These are phyloP conservation scores for Phyllosticta capitalensis DNA, from an alignment of 2,329 filamentous ascomycete species.

Conservation along the genomic window DNA sequence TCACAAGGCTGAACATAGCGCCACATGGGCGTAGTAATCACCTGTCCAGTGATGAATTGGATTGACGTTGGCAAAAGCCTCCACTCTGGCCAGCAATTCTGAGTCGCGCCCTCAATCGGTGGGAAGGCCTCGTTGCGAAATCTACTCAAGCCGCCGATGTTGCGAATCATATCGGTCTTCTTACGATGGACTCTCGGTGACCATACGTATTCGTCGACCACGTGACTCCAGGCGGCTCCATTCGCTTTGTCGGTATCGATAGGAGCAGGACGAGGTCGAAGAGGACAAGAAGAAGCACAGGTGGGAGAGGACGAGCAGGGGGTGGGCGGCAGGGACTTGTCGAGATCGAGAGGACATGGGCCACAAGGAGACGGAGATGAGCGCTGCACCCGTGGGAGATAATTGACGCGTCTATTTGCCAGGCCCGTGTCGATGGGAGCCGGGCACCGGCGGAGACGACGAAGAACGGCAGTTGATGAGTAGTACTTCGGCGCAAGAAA, in stretches of 20 bases:
- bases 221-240: not conserved
- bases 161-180: not conserved
- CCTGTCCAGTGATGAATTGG: not conserved
- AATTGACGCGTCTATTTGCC: too few species aligned
- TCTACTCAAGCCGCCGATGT: not conserved
- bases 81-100: too few species aligned
- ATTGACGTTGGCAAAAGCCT: not conserved
- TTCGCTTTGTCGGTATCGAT: not conserved
- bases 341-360: too few species aligned
- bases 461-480: too few species aligned
- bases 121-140: not conserved
- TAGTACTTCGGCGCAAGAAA: too few species aligned
- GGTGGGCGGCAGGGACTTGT: too few species aligned
- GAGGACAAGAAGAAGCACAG: not conserved
- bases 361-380: too few species aligned
- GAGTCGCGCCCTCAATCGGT: not conserved
- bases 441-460: too few species aligned
- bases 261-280: not conserved
- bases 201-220: not conserved
- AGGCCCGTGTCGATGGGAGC: too few species aligned
- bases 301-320: not conserved
- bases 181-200: not conserved
- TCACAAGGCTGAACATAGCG: not conserved
- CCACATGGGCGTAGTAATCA: too few species aligned
- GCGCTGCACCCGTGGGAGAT: too few species aligned